Percentiles rank a stretch among this genome's conserved stretches.
Conservation (phyloP, 2,329 filamentous ascomycete species). For the Dactylellina sp. region DNA sequence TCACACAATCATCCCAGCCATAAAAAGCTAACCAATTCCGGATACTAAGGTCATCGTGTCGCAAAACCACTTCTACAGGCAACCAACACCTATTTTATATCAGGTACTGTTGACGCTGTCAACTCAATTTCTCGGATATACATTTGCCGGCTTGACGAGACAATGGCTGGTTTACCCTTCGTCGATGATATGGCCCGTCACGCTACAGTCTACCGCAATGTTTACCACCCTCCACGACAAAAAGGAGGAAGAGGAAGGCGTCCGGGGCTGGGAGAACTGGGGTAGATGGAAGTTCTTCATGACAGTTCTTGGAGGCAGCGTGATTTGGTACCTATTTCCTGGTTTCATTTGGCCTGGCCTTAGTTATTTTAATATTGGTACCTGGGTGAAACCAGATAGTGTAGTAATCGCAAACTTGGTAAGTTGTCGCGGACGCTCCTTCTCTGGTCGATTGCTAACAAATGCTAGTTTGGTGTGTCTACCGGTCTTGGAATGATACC, state of each 20-base stretch:
- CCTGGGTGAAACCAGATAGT: slow-evolving; percentile 87
- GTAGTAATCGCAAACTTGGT: slow-evolving; percentile 84
- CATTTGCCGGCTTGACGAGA: slow-evolving; percentile 83
- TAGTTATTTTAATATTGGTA: slow-evolving; percentile 89
- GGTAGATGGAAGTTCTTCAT: slow-evolving; percentile 81
- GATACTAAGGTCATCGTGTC: slow-evolving; percentile 77
- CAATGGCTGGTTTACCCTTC: slow-evolving; percentile 85
- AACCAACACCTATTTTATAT: slow-evolving; percentile 79
- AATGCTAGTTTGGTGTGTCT: slow-evolving; percentile 76
- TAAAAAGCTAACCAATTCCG: slow-evolving; percentile 3
- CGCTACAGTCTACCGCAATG: slow-evolving; percentile 88
- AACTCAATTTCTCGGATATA: slow-evolving; percentile 86
- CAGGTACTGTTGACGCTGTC: slow-evolving; percentile 85
- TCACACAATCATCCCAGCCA: background rate
- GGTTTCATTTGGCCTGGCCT: slow-evolving; percentile 84
- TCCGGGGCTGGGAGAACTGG: slow-evolving; percentile 80
- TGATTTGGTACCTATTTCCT: slow-evolving; percentile 85
- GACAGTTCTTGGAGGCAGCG: slow-evolving; percentile 66
- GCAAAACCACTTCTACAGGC: slow-evolving; percentile 88
- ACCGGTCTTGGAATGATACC: slow-evolving; percentile 86
- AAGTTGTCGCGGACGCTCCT: slow-evolving; percentile 56
- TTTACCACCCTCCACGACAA: slow-evolving; percentile 81
- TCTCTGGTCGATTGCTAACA: background rate
- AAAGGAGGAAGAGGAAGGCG: slow-evolving; percentile 76
- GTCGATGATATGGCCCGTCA: slow-evolving; percentile 92